Conservation (phyloP, 306 rosid genomes). For the Quillaja saponaria region DNA sequence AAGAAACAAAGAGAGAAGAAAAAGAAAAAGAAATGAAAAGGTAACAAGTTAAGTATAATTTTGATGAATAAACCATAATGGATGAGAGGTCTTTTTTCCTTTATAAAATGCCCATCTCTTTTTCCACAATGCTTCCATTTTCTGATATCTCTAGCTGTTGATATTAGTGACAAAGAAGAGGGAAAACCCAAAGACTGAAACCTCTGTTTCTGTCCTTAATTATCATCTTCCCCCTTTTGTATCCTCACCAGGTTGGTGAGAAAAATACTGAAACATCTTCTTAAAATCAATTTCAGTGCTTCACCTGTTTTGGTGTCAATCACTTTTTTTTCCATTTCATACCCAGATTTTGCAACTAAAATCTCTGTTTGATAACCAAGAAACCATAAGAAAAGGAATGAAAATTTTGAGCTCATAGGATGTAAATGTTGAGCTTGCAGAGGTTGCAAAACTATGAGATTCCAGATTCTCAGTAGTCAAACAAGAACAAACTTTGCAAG, state of each 20-base stretch:
- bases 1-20: too few species aligned
- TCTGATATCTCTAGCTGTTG: slow-evolving; percentile 45
- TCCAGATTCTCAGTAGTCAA: slow-evolving; percentile 21
- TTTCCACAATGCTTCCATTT: slow-evolving; percentile 58
- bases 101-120: slow-evolving; percentile 66
- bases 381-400: slow-evolving; percentile 20
- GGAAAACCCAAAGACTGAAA: slow-evolving; percentile 46
- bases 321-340: slow-evolving; percentile 35
- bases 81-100: slow-evolving; percentile 55
- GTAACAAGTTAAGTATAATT: slow-evolving; percentile 32
- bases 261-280: slow-evolving; percentile 48
- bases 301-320: slow-evolving; percentile 54
- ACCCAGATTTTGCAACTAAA: slow-evolving; percentile 45
- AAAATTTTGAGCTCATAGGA: slow-evolving; percentile 24
- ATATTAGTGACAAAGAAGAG: slow-evolving; percentile 38
- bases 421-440: slow-evolving; percentile 26
- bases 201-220: slow-evolving; percentile 48
- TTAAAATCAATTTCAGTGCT: slow-evolving; percentile 42
- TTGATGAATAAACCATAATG: slow-evolving; percentile 48
- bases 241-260: slow-evolving; percentile 61
- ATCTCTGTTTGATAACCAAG: slow-evolving; percentile 17
- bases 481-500: slow-evolving; percentile 20
- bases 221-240: slow-evolving; percentile 44
- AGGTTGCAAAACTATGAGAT: slow-evolving; percentile 10
- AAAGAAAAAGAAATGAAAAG: background rate